phyloP scores from a whole-genome alignment of 169 alveolate species.

The Plasmodium gonderi region DNA sequence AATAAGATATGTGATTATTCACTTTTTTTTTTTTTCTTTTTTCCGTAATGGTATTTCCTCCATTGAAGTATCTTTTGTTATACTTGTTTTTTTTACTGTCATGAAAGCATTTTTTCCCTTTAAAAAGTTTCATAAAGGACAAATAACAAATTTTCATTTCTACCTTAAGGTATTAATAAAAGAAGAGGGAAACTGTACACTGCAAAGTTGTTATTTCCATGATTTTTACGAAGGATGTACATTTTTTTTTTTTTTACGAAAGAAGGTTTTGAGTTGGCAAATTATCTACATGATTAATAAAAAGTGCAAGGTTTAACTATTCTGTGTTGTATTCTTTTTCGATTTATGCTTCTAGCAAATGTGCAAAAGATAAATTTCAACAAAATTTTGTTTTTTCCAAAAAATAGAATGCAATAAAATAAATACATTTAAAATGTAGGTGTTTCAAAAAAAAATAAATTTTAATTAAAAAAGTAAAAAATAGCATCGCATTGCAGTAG shows the following conservation, averaged over 20 bases:
- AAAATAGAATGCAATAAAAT: background rate
- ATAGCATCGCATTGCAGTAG: background rate
- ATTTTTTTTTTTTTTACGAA: background rate
- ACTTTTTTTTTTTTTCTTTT: constrained; percentile 28
- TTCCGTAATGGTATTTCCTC: background rate
- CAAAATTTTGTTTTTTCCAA: background rate
- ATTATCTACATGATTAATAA: no score
- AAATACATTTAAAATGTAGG: background rate
- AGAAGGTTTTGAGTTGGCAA: no score
- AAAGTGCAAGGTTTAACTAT: background rate
- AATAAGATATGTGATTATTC: constrained; percentile 10
- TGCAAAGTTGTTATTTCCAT: background rate
- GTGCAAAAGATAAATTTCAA: background rate
- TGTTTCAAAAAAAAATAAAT: background rate
- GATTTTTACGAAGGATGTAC: background rate
- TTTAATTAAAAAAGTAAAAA: constrained; percentile 1
- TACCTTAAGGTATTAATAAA: background rate
- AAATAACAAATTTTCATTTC: constrained; percentile 11
- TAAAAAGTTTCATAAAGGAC: background rate
- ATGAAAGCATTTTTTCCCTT: constrained; percentile 1
- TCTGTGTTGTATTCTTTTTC: background rate
- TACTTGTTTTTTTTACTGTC: background rate
- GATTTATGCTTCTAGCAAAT: background rate
- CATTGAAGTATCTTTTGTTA: background rate
- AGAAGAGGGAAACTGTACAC: background rate